Percentiles rank a stretch among this genome's conserved stretches.
These are phyloP conservation scores for Mucor velutinosus DNA, from an alignment of 371 early-diverging fungal species.

Conservation along the genomic window DNA sequence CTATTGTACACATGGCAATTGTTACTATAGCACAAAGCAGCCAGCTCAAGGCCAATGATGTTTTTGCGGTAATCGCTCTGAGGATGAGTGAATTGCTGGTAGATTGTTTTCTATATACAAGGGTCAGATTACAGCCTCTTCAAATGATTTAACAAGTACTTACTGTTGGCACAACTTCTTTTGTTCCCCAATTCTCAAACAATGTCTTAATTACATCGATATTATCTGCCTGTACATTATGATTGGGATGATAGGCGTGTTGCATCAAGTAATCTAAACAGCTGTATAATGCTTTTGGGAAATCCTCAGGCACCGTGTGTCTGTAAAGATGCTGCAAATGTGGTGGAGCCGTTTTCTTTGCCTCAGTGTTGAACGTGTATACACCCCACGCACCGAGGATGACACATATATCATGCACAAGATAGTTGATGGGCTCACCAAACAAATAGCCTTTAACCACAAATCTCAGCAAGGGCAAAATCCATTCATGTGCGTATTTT, in stretches of 20 bases:
- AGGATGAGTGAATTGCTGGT: conserved; percentile 37
- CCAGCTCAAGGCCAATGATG: conserved; percentile 55
- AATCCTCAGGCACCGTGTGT: not conserved
- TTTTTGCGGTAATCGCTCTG: conserved; percentile 32
- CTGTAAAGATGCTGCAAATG: not conserved
- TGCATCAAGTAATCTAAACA: conserved; percentile 51
- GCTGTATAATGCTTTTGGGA: not conserved
- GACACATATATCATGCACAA: conserved; percentile 66
- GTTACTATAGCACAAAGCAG: conserved; percentile 55
- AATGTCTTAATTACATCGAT: conserved; percentile 58
- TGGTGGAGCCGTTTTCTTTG: not conserved
- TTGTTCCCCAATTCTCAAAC: conserved; percentile 61
- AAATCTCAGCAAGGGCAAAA: conserved; percentile 60
- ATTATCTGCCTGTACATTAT: conserved; percentile 49
- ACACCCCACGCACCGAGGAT: conserved; percentile 63
- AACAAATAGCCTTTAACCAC: conserved; percentile 51
- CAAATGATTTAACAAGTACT: not conserved
- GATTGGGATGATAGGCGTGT: conserved; percentile 48
- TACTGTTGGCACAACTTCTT: conserved; percentile 67
- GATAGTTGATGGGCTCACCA: conserved; percentile 72
- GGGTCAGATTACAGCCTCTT: not conserved
- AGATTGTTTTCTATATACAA: conserved; percentile 45
- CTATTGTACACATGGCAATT: conserved; percentile 49
- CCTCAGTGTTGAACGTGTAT: conserved; percentile 6
- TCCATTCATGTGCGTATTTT: conserved; percentile 60